Conservation (phyloP, 1,139 yeast species). For the Sugiyamaella pinicola region DNA sequence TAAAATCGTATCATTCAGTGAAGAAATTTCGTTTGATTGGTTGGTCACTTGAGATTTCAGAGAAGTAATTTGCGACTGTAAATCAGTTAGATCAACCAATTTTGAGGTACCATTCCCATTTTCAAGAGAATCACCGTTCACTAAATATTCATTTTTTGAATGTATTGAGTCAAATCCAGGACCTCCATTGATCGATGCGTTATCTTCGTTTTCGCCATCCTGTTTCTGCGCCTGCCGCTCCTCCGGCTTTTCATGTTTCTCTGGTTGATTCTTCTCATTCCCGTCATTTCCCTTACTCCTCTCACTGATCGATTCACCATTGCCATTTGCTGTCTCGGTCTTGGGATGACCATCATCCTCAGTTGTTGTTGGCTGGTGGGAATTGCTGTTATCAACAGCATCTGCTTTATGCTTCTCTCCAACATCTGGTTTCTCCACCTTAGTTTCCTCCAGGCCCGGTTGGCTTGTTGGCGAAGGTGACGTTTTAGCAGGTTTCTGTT, state of each 20-base stretch:
- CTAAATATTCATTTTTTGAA: background rate
- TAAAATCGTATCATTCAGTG: background rate
- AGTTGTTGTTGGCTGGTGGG: background rate
- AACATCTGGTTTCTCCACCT: background rate
- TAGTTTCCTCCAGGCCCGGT: background rate
- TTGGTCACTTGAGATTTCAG: background rate
- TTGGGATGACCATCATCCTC: background rate
- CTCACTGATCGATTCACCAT: background rate
- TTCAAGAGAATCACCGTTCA: background rate
- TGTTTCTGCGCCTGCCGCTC: background rate
- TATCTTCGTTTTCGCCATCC: background rate
- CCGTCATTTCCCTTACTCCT: background rate
- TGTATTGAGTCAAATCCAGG: background rate
- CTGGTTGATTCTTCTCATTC: conserved; percentile 1
- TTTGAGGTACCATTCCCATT: background rate
- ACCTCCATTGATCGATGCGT: too few species aligned
- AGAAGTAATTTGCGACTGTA: background rate
- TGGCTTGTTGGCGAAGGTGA: background rate
- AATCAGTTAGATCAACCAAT: background rate
- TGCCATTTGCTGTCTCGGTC: background rate
- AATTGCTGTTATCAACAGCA: background rate
- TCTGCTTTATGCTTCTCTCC: background rate
- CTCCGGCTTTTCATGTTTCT: background rate
- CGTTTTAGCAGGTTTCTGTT: background rate
- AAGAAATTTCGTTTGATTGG: background rate